These are phyloP conservation scores for Salvia miltiorrhiza DNA, from an alignment of 257 asterid species.

Conservation along the genomic window DNA sequence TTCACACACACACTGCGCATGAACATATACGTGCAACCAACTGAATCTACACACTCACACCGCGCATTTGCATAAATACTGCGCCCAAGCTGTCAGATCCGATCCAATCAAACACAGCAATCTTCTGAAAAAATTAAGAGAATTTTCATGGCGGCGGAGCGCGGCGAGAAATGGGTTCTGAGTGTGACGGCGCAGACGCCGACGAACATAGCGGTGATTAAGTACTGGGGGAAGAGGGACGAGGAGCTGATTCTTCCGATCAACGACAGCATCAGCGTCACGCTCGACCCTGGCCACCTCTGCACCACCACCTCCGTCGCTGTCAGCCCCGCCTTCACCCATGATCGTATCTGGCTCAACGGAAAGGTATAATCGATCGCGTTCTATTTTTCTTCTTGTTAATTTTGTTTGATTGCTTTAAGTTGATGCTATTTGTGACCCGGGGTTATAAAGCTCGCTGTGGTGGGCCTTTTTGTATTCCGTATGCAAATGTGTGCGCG, in stretches of 20 bases:
- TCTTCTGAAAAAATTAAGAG: neutral
- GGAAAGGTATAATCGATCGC: constrained; percentile 55
- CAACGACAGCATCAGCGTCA: constrained; percentile 93
- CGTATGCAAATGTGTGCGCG: neutral
- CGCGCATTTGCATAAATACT: neutral
- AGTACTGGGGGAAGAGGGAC: constrained; percentile 97
- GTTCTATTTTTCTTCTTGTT: neutral
- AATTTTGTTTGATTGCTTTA: neutral
- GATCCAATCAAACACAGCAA: constrained; percentile 3
- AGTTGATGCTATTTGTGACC: neutral
- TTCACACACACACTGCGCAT: constrained; percentile 19
- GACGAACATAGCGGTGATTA: constrained; percentile 91
- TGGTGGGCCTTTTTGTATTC: neutral
- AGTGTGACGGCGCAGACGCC: constrained; percentile 91
- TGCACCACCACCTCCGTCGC: constrained; percentile 99
- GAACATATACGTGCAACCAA: neutral
- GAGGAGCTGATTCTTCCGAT: constrained; percentile 78
- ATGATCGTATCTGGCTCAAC: constrained; percentile 94
- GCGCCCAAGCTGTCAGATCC: constrained; percentile 21
- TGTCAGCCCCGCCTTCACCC: constrained; percentile 70
- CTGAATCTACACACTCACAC: constrained; percentile 10
- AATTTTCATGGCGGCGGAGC: constrained; percentile 38
- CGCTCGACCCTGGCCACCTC: constrained; percentile 92
- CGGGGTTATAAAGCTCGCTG: neutral
- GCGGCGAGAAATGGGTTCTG: constrained; percentile 60